Conservation (phyloP, 1,139 yeast genomes). For the Taphrina deformans region DNA sequence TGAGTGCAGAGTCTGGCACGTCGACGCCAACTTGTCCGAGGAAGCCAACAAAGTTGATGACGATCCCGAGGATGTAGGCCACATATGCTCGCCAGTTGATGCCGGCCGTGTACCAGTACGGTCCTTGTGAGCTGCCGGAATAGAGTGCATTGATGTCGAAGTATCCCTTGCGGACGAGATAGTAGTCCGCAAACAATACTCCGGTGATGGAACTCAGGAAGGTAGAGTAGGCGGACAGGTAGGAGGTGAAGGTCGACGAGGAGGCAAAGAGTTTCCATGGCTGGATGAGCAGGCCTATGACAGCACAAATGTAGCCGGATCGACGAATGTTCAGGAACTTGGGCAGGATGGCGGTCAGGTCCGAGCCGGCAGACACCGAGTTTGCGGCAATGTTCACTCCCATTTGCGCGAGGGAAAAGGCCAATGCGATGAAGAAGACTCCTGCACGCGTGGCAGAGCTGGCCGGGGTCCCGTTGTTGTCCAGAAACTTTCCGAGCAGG, state of each 20-base stretch:
- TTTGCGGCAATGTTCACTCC: slow-evolving; percentile 73
- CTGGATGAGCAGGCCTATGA: slow-evolving; percentile 66
- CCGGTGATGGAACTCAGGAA: slow-evolving; percentile 48
- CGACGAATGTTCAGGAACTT: slow-evolving; percentile 77
- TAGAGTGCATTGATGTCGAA: slow-evolving; percentile 45
- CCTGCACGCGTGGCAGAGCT: slow-evolving; percentile 54
- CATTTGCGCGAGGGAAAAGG: slow-evolving; percentile 40
- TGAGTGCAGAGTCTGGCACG: slow-evolving; percentile 78
- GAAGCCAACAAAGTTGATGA: slow-evolving; percentile 84
- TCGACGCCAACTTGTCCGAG: slow-evolving; percentile 71
- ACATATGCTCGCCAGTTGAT: slow-evolving; percentile 46
- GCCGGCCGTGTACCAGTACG: slow-evolving; percentile 45
- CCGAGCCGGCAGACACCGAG: slow-evolving; percentile 87
- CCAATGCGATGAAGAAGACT: slow-evolving; percentile 50
- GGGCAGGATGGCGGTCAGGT: slow-evolving; percentile 80
- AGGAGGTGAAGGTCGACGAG: slow-evolving; percentile 44
- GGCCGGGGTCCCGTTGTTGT: slow-evolving; percentile 41
- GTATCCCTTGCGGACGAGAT: slow-evolving; percentile 43
- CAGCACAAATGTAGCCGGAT: slow-evolving; percentile 62
- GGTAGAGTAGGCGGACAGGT: slow-evolving; percentile 47
- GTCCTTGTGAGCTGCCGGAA: slow-evolving; percentile 42
- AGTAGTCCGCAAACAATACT: slow-evolving; percentile 45
- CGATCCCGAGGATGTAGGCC: slow-evolving; percentile 44
- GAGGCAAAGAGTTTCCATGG: slow-evolving; percentile 78
- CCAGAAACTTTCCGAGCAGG: slow-evolving; percentile 45